phyloP scores from a whole-genome alignment of 257 asterid genomes.

The Primulina eburnea region DNA sequence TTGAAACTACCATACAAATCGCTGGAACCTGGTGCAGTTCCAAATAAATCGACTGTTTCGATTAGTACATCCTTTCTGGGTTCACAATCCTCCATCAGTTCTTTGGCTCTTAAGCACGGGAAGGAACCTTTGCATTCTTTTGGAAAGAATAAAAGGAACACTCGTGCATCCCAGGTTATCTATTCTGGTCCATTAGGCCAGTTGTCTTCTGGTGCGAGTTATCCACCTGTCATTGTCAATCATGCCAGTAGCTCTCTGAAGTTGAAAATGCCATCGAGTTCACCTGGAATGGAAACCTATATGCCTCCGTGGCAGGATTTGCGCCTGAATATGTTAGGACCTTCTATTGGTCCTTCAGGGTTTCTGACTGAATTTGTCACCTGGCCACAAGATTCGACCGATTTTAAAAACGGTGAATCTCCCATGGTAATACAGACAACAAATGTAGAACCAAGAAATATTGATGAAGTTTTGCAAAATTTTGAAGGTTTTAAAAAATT shows the following conservation, averaged over 20 bases:
- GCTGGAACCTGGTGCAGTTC: slow-evolving; percentile 25
- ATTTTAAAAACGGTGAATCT: slow-evolving; percentile 28
- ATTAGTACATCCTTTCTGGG: slow-evolving; percentile 25
- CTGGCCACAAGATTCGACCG: slow-evolving; percentile 26
- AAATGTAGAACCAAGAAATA: slow-evolving; percentile 29
- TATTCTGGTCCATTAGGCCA: slow-evolving; percentile 19
- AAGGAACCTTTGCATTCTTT: slow-evolving; percentile 22
- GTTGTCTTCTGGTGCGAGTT: slow-evolving; percentile 13
- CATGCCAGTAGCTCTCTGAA: slow-evolving; percentile 21
- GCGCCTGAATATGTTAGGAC: slow-evolving; percentile 21
- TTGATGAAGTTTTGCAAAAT: slow-evolving; percentile 45
- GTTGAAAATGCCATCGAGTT: slow-evolving; percentile 5
- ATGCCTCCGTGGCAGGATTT: slow-evolving; percentile 30
- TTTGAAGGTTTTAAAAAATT: slow-evolving; percentile 56
- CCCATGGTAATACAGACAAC: slow-evolving; percentile 31
- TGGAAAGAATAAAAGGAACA: slow-evolving; percentile 34
- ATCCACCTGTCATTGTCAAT: not conserved
- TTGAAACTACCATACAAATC: slow-evolving; percentile 28
- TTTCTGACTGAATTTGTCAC: slow-evolving; percentile 26
- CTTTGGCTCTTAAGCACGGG: slow-evolving; percentile 16
- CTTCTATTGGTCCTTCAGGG: slow-evolving; percentile 27
- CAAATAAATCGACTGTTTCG: slow-evolving; percentile 27
- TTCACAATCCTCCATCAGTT: slow-evolving; percentile 21
- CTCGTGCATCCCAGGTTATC: slow-evolving; percentile 9
- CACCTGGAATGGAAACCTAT: slow-evolving; percentile 22